Base-by-base conservation (phyloP, 2,329 filamentous ascomycete genomes). In the Colletotrichum godetiae region DNA sequence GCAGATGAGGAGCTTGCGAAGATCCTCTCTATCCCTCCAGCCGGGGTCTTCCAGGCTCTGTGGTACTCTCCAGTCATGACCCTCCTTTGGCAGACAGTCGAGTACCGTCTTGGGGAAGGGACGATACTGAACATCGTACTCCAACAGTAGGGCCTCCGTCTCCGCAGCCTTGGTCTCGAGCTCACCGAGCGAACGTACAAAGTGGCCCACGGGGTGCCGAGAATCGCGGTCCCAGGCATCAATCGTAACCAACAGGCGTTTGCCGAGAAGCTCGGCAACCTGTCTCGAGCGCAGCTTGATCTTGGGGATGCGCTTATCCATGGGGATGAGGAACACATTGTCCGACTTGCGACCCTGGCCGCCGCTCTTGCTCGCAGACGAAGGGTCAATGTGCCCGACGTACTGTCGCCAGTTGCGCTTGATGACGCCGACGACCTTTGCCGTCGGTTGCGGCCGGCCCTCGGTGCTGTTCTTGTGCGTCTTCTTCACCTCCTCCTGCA, bases 371-470 rank as follows among this genome's bases (percentile, higher is more conserved):
- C 92, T 92, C 61, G 95, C 92, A 2, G 95, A 97, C 12, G 93
- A 94, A 63, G 93, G 92, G 80, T 99, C 97, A 69, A 99, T 93
- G 80, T 98, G 95, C 2, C 97, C 97, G 74, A 99, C 97, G 78
- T 98, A 98, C 82, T 98, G 97, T 74, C 97, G 90, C 97, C 97
- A 99, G 82, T 98, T 98, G 65, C 97, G 91, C 84, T 97, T 98
- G 80, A 98, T 91, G 29, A 98, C 89, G 60, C 97, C 97, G 7
- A 98, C 95, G 13, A 99, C 94, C 80, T 90, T 94, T 31, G 96
- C 97, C 7, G 97, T 98, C 7, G 97, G 97, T 78, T 98, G 95
- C 3, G 94, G 91, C 62, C 91, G 91, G 57, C 92, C 92, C 82
- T 98, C 95, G 0, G 89, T 89, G 67, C 87, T 91, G 79, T 93